Conservation (phyloP, 2,329 filamentous ascomycete genomes). For the Dothideomycetes sp. region DNA sequence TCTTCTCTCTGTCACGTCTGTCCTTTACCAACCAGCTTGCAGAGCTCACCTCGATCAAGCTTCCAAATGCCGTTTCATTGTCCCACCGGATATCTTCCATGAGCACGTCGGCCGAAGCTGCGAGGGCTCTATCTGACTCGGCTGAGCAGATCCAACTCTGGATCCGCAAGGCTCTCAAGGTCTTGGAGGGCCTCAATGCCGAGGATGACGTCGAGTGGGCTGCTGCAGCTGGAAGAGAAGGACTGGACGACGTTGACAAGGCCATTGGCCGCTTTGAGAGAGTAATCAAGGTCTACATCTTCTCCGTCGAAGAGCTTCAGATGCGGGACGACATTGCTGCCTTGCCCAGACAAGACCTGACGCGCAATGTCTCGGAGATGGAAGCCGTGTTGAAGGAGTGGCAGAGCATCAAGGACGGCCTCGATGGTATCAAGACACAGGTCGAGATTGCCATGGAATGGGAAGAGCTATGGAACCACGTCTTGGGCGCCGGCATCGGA, state of each 20-base stretch:
- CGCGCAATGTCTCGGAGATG: conserved; percentile 74
- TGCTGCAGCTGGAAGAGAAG: conserved; percentile 74
- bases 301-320: conserved; percentile 88
- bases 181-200: conserved; percentile 78
- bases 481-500: conserved; percentile 76
- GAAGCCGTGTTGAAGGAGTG: conserved; percentile 76
- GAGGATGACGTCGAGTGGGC: conserved; percentile 98
- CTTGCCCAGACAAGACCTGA: conserved; percentile 62
- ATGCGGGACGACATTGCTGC: conserved; percentile 61
- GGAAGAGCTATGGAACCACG: conserved; percentile 93
- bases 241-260: conserved; percentile 55
- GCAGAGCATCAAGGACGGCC: conserved; percentile 65
- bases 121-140: conserved; percentile 71
- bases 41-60: conserved; percentile 78
- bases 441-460: conserved; percentile 98
- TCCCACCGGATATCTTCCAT: conserved; percentile 77
- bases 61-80: conserved; percentile 76
- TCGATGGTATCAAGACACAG: conserved; percentile 74
- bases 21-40: conserved; percentile 91
- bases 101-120: conserved; percentile 71
- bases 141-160: conserved; percentile 88
- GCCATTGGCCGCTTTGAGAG: conserved; percentile 77
- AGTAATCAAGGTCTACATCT: conserved; percentile 83
- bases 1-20: conserved; percentile 83
- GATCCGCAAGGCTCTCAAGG: conserved; percentile 86